A percentile compares a stretch with the other conserved stretches of the same genome.
Conservation (phyloP, 331 rosid genomes). For the Telfairia occidentalis region DNA sequence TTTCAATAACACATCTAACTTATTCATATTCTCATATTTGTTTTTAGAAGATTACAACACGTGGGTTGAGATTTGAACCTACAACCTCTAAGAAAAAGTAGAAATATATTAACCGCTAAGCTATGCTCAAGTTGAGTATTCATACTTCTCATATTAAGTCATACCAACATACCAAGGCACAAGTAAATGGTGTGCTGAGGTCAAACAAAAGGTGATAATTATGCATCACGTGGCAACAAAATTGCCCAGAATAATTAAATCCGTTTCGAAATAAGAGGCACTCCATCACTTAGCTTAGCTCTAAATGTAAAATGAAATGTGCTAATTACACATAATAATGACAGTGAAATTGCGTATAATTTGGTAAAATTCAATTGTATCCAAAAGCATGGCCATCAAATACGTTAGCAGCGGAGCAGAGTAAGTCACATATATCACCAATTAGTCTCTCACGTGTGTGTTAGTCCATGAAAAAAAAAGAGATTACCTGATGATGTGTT, state of each 20-base stretch:
- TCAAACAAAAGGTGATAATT: neutral
- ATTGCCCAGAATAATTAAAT: neutral
- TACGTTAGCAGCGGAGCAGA: neutral
- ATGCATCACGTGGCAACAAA: neutral
- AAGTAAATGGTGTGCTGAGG: neutral
- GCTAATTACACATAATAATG: neutral
- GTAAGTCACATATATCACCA: neutral
- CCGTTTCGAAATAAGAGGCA: neutral
- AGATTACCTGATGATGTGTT: conserved; percentile 83
- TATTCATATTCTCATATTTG: neutral
- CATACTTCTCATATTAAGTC: neutral
- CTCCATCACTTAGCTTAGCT: conserved; percentile 6
- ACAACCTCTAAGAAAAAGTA: neutral
- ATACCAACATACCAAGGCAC: neutral
- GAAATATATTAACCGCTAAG: neutral
- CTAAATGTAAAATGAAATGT: neutral
- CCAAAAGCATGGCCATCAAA: neutral
- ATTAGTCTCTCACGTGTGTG: neutral
- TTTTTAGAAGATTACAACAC: neutral
- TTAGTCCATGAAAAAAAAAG: conserved; percentile 4
- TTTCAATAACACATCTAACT: neutral
- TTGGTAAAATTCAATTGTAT: neutral
- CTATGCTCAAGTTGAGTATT: neutral
- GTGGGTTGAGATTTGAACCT: neutral
- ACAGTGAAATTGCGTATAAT: neutral